Conservation (phyloP, 108 stramenopile genomes). For the Nitzschia putrida region DNA sequence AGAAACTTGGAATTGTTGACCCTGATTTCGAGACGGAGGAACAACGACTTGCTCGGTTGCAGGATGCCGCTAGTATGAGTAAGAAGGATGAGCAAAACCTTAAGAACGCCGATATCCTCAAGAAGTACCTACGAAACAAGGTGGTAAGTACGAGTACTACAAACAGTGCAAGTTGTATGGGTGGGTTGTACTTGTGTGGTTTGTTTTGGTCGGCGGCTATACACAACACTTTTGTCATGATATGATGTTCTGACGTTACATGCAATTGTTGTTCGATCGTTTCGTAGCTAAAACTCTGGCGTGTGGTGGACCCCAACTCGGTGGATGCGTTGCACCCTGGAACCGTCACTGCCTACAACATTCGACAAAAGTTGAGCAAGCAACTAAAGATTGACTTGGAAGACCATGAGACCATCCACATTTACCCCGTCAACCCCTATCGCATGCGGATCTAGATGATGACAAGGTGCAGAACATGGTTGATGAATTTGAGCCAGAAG, state of each 20-base stretch:
- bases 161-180: background rate
- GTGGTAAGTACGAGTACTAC: conserved; percentile 39
- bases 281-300: conserved; percentile 57
- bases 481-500: conserved; percentile 46
- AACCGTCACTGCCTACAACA: conserved; percentile 54
- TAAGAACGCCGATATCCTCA: conserved; percentile 73
- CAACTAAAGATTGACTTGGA: conserved; percentile 87
- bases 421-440: conserved; percentile 41
- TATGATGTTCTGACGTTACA: background rate
- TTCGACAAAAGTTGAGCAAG: conserved; percentile 76
- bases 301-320: conserved; percentile 72
- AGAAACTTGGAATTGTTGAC: conserved; percentile 71
- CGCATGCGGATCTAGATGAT: conserved; percentile 48
- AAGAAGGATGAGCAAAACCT: conserved; percentile 49
- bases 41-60: conserved; percentile 42
- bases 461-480: conserved; percentile 37
- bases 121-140: conserved; percentile 77
- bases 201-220: too few relatives aligned
- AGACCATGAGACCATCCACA: conserved; percentile 67
- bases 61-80: conserved; percentile 29
- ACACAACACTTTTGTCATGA: background rate
- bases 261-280: background rate
- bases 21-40: conserved; percentile 71
- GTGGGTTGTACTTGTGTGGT: background rate
- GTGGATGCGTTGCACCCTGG: conserved; percentile 69